A percentile compares a stretch with the other conserved stretches of the same genome.
Conservation (phyloP, 176 grass and related monocot species). For the Lolium rigidum region DNA sequence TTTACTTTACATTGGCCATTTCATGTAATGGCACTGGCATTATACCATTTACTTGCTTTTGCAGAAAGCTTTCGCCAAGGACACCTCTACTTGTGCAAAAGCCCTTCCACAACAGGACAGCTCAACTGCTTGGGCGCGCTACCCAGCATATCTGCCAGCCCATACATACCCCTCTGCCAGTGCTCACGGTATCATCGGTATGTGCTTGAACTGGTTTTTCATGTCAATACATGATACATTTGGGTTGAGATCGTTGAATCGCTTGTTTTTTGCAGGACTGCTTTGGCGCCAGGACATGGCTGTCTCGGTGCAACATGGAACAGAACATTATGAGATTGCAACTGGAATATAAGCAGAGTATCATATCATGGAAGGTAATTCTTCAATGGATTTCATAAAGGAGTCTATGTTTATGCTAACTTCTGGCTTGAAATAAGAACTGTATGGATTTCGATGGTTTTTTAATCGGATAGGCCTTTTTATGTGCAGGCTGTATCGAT, state of each 20-base stretch:
- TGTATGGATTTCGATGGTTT: conserved; percentile 2
- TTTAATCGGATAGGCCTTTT: neutral
- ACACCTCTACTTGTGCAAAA: conserved; percentile 33
- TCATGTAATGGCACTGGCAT: neutral
- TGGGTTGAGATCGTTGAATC: neutral
- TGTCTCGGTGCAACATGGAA: neutral
- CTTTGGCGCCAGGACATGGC: neutral
- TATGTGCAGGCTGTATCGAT: conserved; percentile 12
- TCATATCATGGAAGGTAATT: conserved; percentile 26
- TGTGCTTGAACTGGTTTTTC: neutral
- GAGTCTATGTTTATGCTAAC: neutral
- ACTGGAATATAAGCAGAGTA: conserved; percentile 19
- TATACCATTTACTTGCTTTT: neutral
- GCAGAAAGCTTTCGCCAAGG: conserved; percentile 28
- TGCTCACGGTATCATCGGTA: conserved; percentile 11
- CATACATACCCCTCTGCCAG: neutral
- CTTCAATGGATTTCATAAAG: neutral
- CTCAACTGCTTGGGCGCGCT: neutral
- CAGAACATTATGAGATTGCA: neutral
- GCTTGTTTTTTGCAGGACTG: neutral
- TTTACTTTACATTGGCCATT: neutral
- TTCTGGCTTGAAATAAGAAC: neutral
- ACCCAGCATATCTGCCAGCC: neutral
- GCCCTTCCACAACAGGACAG: neutral
- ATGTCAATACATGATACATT: neutral